Conservation (phyloP, 2,329 filamentous ascomycete species). For the Lasiodiplodia gonubiensis region DNA sequence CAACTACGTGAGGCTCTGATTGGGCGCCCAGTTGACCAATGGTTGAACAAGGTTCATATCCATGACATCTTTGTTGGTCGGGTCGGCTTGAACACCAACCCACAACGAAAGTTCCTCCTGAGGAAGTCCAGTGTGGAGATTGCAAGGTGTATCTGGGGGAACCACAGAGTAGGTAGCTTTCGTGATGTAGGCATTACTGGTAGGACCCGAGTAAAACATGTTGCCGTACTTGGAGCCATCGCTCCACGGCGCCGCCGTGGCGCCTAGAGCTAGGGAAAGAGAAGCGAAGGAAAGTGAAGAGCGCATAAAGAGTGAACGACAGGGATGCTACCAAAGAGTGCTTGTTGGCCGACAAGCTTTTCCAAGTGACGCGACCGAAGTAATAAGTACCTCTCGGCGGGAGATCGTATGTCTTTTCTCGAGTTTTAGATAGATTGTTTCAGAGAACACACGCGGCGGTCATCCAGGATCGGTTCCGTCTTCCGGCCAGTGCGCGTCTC, state of each 20-base stretch:
- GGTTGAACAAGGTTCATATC: constrained; percentile 29
- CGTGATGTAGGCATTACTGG: constrained; percentile 29
- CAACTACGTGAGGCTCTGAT: not conserved
- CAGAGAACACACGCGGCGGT: not conserved
- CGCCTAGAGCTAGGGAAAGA: constrained; percentile 10
- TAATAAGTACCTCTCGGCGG: constrained; percentile 5
- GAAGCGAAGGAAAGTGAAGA: constrained; percentile 1
- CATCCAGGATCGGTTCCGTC: too few species aligned
- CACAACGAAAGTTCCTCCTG: constrained; percentile 17
- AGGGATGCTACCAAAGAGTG: not conserved
- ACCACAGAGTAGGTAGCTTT: constrained; percentile 29
- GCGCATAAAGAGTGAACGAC: not conserved
- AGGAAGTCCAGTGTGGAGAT: not conserved
- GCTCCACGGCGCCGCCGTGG: not conserved
- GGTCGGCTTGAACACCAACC: constrained; percentile 28
- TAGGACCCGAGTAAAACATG: constrained; percentile 29
- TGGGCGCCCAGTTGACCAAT: constrained; percentile 25
- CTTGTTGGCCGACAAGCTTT: not conserved
- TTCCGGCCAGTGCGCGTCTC: too few species aligned
- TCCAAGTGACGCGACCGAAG: not conserved
- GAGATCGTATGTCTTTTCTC: not conserved
- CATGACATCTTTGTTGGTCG: constrained; percentile 15
- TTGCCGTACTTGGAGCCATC: constrained; percentile 27
- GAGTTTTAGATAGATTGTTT: not conserved
- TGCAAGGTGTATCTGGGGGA: constrained; percentile 20